Conservation (phyloP, 352 stramenopile genomes). For the Phytopythium aichiense region DNA sequence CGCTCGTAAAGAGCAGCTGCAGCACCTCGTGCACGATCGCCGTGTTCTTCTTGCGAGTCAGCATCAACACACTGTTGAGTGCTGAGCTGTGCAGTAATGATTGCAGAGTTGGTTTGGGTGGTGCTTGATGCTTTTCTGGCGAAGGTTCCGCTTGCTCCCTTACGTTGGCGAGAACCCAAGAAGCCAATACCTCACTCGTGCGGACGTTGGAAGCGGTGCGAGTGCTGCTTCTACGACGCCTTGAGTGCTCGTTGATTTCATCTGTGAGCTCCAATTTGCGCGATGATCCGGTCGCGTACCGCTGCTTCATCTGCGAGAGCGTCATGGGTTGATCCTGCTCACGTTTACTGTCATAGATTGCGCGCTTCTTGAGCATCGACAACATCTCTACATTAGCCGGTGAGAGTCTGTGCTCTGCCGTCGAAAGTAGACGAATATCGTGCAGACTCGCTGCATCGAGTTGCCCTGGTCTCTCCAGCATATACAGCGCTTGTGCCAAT, state of each 20-base stretch:
- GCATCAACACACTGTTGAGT: constrained; percentile 4
- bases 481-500: constrained; percentile 11
- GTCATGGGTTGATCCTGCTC: constrained; percentile 1
- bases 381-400: constrained; percentile 10
- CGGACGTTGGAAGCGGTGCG: neutral
- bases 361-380: constrained; percentile 9
- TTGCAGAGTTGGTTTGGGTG: neutral
- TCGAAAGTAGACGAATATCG: constrained; percentile 23
- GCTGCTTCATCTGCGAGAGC: constrained; percentile 13
- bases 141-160: too few species aligned
- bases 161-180: neutral
- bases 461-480: constrained; percentile 20
- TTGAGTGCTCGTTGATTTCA: neutral
- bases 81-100: constrained; percentile 1
- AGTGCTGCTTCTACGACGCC: too few species aligned
- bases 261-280: constrained; percentile 1
- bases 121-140: too few species aligned
- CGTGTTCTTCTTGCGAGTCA: constrained; percentile 20
- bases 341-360: constrained; percentile 26
- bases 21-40: constrained; percentile 24
- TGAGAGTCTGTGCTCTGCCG: constrained; percentile 16
- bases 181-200: neutral
- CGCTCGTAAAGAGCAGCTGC: constrained; percentile 32
- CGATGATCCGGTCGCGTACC: constrained; percentile 12
- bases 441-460: constrained; percentile 12